Base-by-base conservation (phyloP, 164 flowering plant genomes). In the Cinnamomum chago region DNA sequence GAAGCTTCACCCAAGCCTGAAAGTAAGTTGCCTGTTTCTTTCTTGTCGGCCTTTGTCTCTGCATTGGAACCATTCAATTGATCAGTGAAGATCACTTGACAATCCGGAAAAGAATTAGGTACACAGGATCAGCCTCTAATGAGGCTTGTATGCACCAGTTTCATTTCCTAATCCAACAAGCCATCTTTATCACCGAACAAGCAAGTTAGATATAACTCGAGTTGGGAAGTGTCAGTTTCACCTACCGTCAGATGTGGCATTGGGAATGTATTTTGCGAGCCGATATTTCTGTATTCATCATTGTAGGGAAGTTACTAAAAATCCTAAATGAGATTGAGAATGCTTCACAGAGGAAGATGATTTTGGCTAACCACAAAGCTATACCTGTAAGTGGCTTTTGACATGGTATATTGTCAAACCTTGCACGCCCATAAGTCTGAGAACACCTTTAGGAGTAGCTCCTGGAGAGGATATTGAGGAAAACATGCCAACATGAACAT, bases 381-480 rank as follows among this genome's bases (percentile, higher is more conserved):
- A 35, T 83, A 90, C 98, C 95, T 95, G 98, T 80, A 95, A 84
- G 81, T 95, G 98, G 85, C 98, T 95, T 84, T 95, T 95, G 76
- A 95, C 97, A 84, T 95, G 98, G 73, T 95, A 95, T 79, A 93
- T 95, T 58, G 98, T 95, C 80, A 95, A 81, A 33, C 95, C 95
- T 79, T 86, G 92, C 15, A 92, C 97, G 70, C 97, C 97, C 98
- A 95, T 95, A 13, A 88, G 90, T 85, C 93, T 88, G 23, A 95
- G 92, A 28, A 95, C 98, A 74, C 98, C 98, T 87, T 93, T 95
- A 12, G 98, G 98, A 28, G 98, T 95, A 66, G 98, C 98, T 75
- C 95, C 98, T 95, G 84, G 47, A 79, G 72, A 20, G n/a, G 60
- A 55, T 15, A 55, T 55, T 15, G 13, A 55, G 17, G 60, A 40